Base-by-base conservation (phyloP, 2,329 filamentous ascomycete species). In the Fusarium ramigenum region DNA sequence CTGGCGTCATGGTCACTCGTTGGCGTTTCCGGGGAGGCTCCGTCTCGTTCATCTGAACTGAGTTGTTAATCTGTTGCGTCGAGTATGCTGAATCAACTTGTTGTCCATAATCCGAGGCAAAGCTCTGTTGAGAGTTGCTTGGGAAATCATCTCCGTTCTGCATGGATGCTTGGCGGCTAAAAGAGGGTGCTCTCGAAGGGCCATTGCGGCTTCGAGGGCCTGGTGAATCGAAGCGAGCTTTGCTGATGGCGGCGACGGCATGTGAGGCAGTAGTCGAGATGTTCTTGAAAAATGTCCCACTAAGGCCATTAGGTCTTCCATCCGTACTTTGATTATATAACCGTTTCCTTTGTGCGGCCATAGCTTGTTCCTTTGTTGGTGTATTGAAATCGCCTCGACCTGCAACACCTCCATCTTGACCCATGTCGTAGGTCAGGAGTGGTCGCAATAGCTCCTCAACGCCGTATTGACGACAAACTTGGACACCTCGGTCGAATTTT, bases 361-460 rank as follows among this genome's bases (percentile, higher is more conserved):
- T 97, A 68, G 96, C 96, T 83, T 98, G 96, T 83, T 98, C 96
- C 83, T 99, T 99, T 42, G 96, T 99, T 0, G 96, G 96, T 1
- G 96, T 98, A 78, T 98, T 96, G 77, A 97, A 89, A 75, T 92
- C 90, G 52, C 93, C 93, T 52, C 91, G 90, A 63, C 92, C 92
- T 9, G 92, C 90, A 57, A 90, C 83, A 56, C 91, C 91, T 56
- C 93, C 93, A 68, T 95, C 92, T 75, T 92, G 90, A 60, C 90
- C 91, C 85, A 95, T 93, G 78, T 96, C 93, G 80, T 96, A 94
- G 34, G 93, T 94, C 60, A 96, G 83, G 9, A 96, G 86, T 21
- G 93, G 93, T 28, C 90, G 88, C 53, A 96, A 84, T 9, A 94
- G 78, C 72, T 96, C 93, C 80, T 96, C 93, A 37, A 96, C 93